Percentiles rank a stretch among this genome's conserved stretches.
Evolutionary conservation across 2,329 filamentous ascomycete species (phyloP).

Genomic region (Coniochaeta prunicola): DNA sequence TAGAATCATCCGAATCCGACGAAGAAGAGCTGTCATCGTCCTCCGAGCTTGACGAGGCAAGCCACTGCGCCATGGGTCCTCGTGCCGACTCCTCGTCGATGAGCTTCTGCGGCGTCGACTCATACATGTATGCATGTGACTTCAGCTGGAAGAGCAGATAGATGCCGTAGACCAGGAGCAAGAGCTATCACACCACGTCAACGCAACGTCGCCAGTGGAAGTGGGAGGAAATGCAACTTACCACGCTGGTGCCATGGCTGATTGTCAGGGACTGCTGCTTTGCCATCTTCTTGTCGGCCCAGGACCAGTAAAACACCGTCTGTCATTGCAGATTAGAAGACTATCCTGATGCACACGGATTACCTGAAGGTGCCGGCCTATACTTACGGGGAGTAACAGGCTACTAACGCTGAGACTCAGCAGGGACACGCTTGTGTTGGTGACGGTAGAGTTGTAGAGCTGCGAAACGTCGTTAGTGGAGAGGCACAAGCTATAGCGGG

Average conservation of each 20-base stretch:
- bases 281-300: constrained; percentile 53
- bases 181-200: constrained; percentile 37
- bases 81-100: constrained; percentile 89
- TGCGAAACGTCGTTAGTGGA: constrained; percentile 20
- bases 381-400: constrained; percentile 67
- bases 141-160: constrained; percentile 89
- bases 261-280: constrained; percentile 71
- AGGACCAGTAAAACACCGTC: constrained; percentile 90
- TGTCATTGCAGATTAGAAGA: constrained; percentile 20
- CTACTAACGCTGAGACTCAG: constrained; percentile 87
- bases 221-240: constrained; percentile 31
- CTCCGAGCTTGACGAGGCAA: constrained; percentile 62
- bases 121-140: constrained; percentile 86
- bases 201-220: constrained; percentile 1
- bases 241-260: constrained; percentile 82
- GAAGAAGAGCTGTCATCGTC: constrained; percentile 50
- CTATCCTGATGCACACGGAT: not conserved
- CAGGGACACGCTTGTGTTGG: constrained; percentile 91
- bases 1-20: constrained; percentile 65
- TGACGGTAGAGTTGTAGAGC: constrained; percentile 93
- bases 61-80: constrained; percentile 73
- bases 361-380: not conserved
- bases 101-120: constrained; percentile 84
- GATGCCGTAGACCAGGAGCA: constrained; percentile 73
- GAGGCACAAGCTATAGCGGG: not conserved